Base-by-base conservation (phyloP, 2,329 filamentous ascomycete genomes). In the Aspergillus novoparasiticus region DNA sequence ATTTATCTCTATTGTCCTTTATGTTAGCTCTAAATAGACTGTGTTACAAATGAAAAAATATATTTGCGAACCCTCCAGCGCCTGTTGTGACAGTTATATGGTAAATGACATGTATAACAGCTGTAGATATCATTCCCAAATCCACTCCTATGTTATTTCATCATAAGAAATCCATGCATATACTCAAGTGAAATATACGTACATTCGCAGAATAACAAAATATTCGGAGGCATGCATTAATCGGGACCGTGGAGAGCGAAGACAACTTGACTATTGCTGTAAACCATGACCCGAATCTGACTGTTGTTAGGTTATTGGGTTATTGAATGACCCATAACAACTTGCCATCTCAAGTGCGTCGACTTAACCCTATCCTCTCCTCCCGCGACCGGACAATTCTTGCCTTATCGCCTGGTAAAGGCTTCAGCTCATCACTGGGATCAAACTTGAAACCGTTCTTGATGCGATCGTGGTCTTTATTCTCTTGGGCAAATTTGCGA, bases 341-440 rank as follows among this genome's bases (percentile, higher is more conserved):
- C 2, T 16, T 36, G 45, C 32, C 36, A 55, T 14, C 21, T 68
- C 36, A 68, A 48, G 36, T 68, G 65, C 69, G 71, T 43, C 73
- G 70, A 55, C 61, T 69, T 43, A 78, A 63, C n/a, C 79, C 78
- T 66, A 83, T 82, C 59, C 81, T 73, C 66, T 82, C 81, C 66
- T 83, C 81, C 4, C 81, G 73, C 21, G 76, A 79, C 43, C 81
- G 75, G 61, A 82, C 78, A 66, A 83, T 82, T 61, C 79, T 73
- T 36, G 81, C 80, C 68, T 82, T 82, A 62, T 83, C 81, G 0
- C 80, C 81, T 1, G 82, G 81, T 51, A 83, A 70, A 19, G 82
- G 82, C 68, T 83, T 83, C 70, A 83, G 66, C 64, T 83, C 82
- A 72, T 83, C 81, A 63, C 78, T 83, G 6, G 82, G 81, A 71